phyloP scores from a whole-genome alignment of 139 green algal species.

The Chlamydomonas incerta region DNA sequence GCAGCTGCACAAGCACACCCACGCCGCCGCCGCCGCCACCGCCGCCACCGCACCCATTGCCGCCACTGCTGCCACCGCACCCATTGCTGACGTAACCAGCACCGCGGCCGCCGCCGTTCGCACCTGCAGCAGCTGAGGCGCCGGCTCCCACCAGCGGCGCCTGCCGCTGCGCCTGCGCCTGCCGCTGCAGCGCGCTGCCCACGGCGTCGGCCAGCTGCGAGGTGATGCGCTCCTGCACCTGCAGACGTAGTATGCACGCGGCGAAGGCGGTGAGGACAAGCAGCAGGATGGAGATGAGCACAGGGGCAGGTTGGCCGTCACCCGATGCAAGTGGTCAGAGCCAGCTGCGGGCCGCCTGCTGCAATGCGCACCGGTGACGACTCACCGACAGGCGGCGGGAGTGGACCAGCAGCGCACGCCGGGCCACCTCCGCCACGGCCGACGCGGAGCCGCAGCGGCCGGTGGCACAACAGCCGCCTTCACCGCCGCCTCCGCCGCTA shows the following conservation, averaged over 20 bases:
- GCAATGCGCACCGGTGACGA: too few species aligned
- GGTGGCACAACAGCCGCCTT: not conserved
- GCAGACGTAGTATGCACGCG: too few species aligned
- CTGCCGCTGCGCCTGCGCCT: not conserved
- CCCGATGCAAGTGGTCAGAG: too few species aligned
- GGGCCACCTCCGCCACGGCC: conserved; percentile 10
- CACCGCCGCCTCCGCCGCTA: not conserved
- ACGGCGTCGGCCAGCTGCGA: conserved; percentile 71
- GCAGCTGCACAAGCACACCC: conserved; percentile 74
- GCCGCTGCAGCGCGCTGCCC: conserved; percentile 20
- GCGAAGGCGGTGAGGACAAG: too few species aligned
- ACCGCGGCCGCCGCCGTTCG: not conserved
- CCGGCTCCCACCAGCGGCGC: not conserved
- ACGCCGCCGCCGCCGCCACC: not conserved
- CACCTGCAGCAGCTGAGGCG: too few species aligned
- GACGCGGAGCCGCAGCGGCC: not conserved
- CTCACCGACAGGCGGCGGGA: not conserved
- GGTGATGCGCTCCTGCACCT: conserved; percentile 86
- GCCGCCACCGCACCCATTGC: not conserved
- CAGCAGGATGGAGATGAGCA: too few species aligned
- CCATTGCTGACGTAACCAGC: too few species aligned
- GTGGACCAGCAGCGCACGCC: not conserved
- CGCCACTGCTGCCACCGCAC: not conserved
- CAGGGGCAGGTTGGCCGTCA: too few species aligned
- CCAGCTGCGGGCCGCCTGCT: too few species aligned